A percentile compares a stretch with the other conserved stretches of the same genome.
These are phyloP conservation scores for Venturia carpophila DNA, from an alignment of 2,329 filamentous ascomycete species.

Conservation along the genomic window DNA sequence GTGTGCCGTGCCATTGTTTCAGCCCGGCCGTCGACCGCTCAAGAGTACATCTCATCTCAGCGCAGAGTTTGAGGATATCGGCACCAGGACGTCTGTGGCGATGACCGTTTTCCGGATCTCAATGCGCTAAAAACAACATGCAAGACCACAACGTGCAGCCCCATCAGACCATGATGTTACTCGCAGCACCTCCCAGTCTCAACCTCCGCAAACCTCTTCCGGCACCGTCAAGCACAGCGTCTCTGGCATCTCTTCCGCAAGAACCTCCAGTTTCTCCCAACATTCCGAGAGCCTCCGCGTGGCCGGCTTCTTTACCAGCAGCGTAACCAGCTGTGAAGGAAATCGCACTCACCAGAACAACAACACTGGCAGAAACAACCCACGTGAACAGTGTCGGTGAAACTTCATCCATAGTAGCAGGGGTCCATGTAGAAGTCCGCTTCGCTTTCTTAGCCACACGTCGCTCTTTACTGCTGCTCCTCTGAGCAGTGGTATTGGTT, in stretches of 20 bases:
- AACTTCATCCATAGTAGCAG: constrained; percentile 32
- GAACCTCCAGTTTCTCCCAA: neutral
- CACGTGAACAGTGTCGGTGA: constrained; percentile 57
- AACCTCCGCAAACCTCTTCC: constrained; percentile 14
- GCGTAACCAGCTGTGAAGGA: constrained; percentile 59
- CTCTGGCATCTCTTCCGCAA: constrained; percentile 11
- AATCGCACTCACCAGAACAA: constrained; percentile 55
- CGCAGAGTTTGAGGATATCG: neutral
- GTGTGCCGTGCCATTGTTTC: neutral
- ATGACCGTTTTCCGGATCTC: no score
- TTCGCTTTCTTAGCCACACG: constrained; percentile 39
- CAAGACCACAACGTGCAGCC: neutral
- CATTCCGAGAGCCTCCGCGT: constrained; percentile 37
- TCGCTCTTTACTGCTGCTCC: constrained; percentile 38
- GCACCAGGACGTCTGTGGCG: neutral
- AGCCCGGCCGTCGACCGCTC: neutral
- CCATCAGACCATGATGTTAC: constrained; percentile 7
- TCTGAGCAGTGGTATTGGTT: constrained; percentile 24
- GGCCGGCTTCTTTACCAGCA: constrained; percentile 51
- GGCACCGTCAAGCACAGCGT: constrained; percentile 13
- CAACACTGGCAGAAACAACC: constrained; percentile 57
- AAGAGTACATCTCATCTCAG: neutral
- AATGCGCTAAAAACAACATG: neutral
- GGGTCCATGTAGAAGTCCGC: constrained; percentile 21
- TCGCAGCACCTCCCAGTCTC: constrained; percentile 7